Conservation (phyloP, 306 rosid genomes). For the Biancaea sappan region DNA sequence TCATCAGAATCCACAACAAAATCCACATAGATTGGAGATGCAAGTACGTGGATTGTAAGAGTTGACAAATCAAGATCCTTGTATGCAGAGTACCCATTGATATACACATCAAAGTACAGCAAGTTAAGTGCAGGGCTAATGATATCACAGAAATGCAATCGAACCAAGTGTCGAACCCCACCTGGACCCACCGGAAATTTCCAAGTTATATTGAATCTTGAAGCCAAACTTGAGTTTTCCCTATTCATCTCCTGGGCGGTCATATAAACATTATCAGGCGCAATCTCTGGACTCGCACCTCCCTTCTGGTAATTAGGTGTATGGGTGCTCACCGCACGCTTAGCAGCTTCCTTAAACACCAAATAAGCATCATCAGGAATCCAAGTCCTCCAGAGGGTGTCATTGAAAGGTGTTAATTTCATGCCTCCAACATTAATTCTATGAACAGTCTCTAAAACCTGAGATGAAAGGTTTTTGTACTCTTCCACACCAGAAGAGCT, state of each 20-base stretch:
- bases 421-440: constrained; percentile 94
- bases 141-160: constrained; percentile 93
- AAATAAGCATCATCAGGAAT: constrained; percentile 79
- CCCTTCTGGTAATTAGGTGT: constrained; percentile 73
- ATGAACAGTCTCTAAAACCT: constrained; percentile 75
- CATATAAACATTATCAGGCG: constrained; percentile 87
- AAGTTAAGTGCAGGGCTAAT: constrained; percentile 66
- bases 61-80: constrained; percentile 81
- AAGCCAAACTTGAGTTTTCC: constrained; percentile 47
- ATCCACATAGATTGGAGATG: constrained; percentile 80
- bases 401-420: constrained; percentile 84
- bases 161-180: constrained; percentile 56
- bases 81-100: constrained; percentile 74
- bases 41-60: constrained; percentile 57
- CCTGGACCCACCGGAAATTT: constrained; percentile 57
- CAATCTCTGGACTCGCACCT: constrained; percentile 68
- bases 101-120: constrained; percentile 81
- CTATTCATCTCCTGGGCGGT: constrained; percentile 87
- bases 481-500: constrained; percentile 51
- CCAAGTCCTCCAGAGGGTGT: constrained; percentile 96
- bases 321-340: constrained; percentile 53
- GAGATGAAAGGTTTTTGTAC: constrained; percentile 62
- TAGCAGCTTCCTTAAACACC: constrained; percentile 68
- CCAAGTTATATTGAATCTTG: constrained; percentile 84
- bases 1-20: constrained; percentile 67